These are phyloP conservation scores for Clitopilus hobsonii DNA, from an alignment of 768 basidiomycete species.

Conservation along the genomic window DNA sequence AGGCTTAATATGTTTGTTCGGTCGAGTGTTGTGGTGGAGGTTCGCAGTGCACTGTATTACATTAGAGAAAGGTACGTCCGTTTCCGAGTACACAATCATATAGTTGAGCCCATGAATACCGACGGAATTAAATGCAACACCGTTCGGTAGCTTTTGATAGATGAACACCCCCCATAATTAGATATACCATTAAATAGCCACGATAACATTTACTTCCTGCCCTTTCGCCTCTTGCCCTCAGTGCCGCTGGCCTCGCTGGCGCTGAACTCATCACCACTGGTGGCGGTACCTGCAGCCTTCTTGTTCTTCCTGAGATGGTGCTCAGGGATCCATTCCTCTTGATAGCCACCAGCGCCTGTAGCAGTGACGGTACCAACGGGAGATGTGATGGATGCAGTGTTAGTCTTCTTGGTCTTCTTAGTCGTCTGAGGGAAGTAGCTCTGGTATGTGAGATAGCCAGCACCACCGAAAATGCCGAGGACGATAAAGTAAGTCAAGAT, in stretches of 20 bases:
- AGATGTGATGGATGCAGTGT: constrained; percentile 40
- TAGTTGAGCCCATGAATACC: too few relatives aligned
- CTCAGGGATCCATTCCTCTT: constrained; percentile 92
- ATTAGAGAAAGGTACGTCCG: too few relatives aligned
- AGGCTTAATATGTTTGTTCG: too few relatives aligned
- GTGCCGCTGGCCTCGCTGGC: constrained; percentile 60
- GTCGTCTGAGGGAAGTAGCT: constrained; percentile 55
- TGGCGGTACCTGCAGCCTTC: constrained; percentile 37
- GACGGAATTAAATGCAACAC: too few relatives aligned
- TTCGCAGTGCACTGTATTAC: too few relatives aligned
- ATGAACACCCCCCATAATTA: too few relatives aligned
- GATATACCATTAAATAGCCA: too few relatives aligned
- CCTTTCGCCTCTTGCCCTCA: constrained; percentile 56
- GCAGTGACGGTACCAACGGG: constrained; percentile 58
- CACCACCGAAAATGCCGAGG: constrained; percentile 54
- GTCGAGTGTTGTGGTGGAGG: too few relatives aligned
- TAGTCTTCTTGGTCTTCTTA: constrained; percentile 51
- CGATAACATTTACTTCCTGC: constrained; percentile 44
- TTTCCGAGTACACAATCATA: too few relatives aligned
- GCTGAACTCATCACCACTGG: constrained; percentile 65
- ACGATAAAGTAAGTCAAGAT: constrained; percentile 73
- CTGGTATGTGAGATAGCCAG: constrained; percentile 59
- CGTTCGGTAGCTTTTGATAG: too few relatives aligned
- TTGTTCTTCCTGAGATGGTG: constrained; percentile 75
- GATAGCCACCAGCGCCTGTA: constrained; percentile 65